Evolutionary conservation across 768 basidiomycete genomes (phyloP), one percentile per base, ranked within the genome.

Genomic region (Termitomyces sp.): DNA sequence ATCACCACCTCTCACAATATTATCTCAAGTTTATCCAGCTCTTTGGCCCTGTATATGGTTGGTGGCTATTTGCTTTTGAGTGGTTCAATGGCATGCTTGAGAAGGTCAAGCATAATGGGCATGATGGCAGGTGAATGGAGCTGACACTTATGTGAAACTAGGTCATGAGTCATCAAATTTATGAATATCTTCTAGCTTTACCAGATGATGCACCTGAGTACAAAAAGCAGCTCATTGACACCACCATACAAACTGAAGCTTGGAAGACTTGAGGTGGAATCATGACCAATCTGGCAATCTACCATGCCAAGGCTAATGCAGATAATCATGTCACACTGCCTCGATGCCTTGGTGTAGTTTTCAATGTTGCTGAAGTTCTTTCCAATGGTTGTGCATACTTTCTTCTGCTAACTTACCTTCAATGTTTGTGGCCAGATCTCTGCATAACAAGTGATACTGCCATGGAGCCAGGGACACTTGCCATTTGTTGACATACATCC

Each of bases 31-130:
- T 22, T 11, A 8, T 45, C 2, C 2, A 3, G 20, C 42, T 20
- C 8, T 45, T n/a, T 45, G 44, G 28, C 2, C 28, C 28, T 28
- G 4, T 28, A 2, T 28, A 28, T 28, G 68, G 58, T 12, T 75
- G 72, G 73, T 76, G 75, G 74, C 61, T 75, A 0, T 76, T 76
- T 57, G 70, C 70, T 1, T 76, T 74, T 56, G 75, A 76, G 52
- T 61, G 69, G 3, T 75, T 74, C 63, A 76, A 76, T 62, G 71
- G 75, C 0, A 68, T 73, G 63, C 62, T 76, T 15, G 69, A 76
- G 51, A 66, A 68, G 8, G 70, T 74, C 18, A 72, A 74, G 0
- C 66, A 62, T 55, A 75, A 75, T 60, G 71, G 71, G 0, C 54
- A 42, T 9, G 18, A 42, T n/a, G 42, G 42, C n/a, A 2, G 7